phyloP scores from a whole-genome alignment of 2,329 filamentous ascomycete species.

The Penicillium nordicum region DNA sequence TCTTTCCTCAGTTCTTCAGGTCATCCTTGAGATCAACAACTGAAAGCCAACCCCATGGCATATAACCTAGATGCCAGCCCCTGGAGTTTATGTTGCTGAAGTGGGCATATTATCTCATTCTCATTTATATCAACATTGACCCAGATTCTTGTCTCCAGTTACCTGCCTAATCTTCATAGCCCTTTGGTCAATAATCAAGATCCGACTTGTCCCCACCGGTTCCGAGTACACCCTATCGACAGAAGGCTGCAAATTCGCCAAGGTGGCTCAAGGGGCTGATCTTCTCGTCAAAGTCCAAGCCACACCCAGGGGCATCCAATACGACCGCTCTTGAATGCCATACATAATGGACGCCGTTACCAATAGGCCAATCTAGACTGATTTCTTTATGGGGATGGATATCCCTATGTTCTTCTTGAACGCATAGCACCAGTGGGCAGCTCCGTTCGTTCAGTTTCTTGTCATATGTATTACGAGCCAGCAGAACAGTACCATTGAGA shows the following conservation, averaged over 20 bases:
- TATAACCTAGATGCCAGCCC: too few species aligned
- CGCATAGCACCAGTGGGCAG: background rate
- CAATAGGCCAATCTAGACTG: background rate
- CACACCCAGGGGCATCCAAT: background rate
- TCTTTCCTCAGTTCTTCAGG: too few species aligned
- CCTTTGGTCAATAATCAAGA: too few species aligned
- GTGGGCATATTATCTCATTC: too few species aligned
- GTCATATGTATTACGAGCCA: too few species aligned
- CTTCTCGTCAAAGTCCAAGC: background rate
- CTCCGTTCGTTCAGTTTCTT: background rate
- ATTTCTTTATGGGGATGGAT: background rate
- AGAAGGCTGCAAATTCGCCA: background rate
- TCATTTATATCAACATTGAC: too few species aligned
- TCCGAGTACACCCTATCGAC: background rate
- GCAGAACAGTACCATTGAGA: background rate
- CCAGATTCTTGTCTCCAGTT: too few species aligned
- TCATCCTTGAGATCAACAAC: too few species aligned
- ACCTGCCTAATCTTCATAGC: too few species aligned
- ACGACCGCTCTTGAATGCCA: background rate
- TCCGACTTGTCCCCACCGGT: too few species aligned
- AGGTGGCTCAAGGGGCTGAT: background rate
- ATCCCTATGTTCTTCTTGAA: background rate
- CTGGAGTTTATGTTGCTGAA: too few species aligned
- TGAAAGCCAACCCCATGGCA: too few species aligned
- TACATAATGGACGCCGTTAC: background rate